Evolutionary conservation across 2,329 filamentous ascomycete genomes (phyloP).

Genomic region (Pleoardoris graminearum): DNA sequence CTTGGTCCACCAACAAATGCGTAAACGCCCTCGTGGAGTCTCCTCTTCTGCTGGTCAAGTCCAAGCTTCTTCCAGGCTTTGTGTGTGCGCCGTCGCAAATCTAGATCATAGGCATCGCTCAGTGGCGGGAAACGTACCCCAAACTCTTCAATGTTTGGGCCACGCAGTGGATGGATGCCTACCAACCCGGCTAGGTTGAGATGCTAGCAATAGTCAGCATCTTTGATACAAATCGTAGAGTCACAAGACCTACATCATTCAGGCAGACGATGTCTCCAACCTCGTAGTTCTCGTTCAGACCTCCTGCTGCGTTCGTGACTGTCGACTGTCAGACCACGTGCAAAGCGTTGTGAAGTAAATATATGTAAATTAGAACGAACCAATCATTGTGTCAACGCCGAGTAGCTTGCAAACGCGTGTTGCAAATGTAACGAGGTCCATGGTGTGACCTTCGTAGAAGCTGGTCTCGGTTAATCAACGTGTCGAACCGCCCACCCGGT

Average conservation of each 20-base stretch:
- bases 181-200: conserved; percentile 66
- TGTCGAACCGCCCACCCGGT: background rate
- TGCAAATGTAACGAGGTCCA: conserved; percentile 65
- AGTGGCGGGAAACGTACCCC: conserved; percentile 65
- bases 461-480: conserved; percentile 44
- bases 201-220: conserved; percentile 52
- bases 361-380: conserved; percentile 38
- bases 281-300: conserved; percentile 64
- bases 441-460: conserved; percentile 69
- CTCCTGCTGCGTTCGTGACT: conserved; percentile 70
- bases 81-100: conserved; percentile 61
- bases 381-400: conserved; percentile 63
- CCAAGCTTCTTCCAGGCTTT: conserved; percentile 59
- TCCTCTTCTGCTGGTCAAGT: conserved; percentile 52
- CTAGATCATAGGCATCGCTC: conserved; percentile 68
- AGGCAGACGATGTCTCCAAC: conserved; percentile 68
- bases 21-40: conserved; percentile 67
- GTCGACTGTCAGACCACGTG: conserved; percentile 19
- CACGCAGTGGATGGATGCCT: conserved; percentile 63
- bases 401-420: conserved; percentile 66
- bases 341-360: conserved; percentile 6
- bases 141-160: conserved; percentile 65
- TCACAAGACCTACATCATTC: conserved; percentile 59
- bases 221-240: background rate
- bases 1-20: conserved; percentile 66